Evolutionary conservation across 805 yeast species (phyloP), one percentile per base, ranked within the genome.

Genomic region (Myxozyma udenii): DNA sequence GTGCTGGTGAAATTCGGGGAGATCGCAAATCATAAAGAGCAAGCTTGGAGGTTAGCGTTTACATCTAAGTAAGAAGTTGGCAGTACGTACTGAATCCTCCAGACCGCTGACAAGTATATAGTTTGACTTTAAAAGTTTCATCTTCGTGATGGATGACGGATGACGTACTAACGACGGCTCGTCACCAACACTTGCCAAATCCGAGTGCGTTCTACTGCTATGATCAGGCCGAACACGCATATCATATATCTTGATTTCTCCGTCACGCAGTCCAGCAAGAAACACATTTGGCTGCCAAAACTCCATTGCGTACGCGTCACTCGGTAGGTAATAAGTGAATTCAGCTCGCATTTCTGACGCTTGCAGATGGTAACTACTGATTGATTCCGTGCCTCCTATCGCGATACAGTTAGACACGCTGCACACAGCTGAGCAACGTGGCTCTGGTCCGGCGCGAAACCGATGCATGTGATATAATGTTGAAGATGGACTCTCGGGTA

Each of bases 41-140:
- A 14, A 55, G 48, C 51, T 51, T 18, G 3, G 11, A 4, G 12
- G 43, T 26, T 18, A 30, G 47, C 9, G 12, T 60, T 44, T 2
- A 45, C 57, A 45, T 51, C 57, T 14, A 55, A 37, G 1, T 19
- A 30, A 3, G 3, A 16, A 4, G 1, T 2, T 9, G 1, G 14
- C 5, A 11, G 25, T n/a, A 14, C 55, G 26, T 14, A 62, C 53
- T 4, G 56, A 46, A 26, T 61, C 61, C 12, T 50, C 56, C 3
- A 63, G 49, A 1, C 66, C 66, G 26, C 61, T 53, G 22, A 55
- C 53, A 9, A 62, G 35, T 24, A 62, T 32, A 37, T 53, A 54
- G 19, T 44, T 24, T 22, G 37, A 53, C 7, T 44, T 38, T 11
- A 60, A 38, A 7, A 46, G 32, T 35, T 51, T 55, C 51, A 59